Percentiles rank a stretch among this genome's conserved stretches.
Evolutionary conservation across 371 early-diverging fungal genomes (phyloP).

Genomic region (Lichtheimia ornata): DNA sequence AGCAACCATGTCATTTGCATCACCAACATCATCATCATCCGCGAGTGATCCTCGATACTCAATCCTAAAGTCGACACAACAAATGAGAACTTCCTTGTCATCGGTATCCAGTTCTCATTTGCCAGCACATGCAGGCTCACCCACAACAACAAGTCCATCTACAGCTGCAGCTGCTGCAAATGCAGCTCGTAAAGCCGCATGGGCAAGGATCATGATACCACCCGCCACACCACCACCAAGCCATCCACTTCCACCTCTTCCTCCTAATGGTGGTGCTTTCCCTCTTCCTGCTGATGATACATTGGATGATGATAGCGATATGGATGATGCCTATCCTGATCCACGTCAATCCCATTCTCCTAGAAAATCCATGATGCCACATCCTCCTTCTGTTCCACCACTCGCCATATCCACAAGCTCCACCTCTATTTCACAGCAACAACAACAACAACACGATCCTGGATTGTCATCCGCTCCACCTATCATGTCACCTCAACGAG

Average conservation of each 20-base stretch:
- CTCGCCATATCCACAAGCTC: slow-evolving; percentile 10
- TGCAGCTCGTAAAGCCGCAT: slow-evolving; percentile 10
- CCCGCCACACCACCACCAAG: slow-evolving; percentile 17
- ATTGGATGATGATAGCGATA: neutral
- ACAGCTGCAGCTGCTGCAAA: slow-evolving; percentile 8
- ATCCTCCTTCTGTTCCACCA: slow-evolving; percentile 9
- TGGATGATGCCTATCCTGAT: neutral
- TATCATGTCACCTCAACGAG: slow-evolving; percentile 5
- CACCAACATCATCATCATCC: neutral
- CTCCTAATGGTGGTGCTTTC: neutral
- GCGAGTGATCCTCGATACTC: neutral
- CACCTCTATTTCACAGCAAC: slow-evolving; percentile 8
- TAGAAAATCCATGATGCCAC: neutral
- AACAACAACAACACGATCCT: neutral
- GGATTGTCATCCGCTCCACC: slow-evolving; percentile 4
- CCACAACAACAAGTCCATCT: neutral
- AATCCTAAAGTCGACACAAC: neutral
- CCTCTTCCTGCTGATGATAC: too few relatives aligned
- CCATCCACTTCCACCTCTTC: slow-evolving; percentile 14
- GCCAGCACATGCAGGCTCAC: neutral
- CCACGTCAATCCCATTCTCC: slow-evolving; percentile 6
- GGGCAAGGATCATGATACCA: slow-evolving; percentile 7
- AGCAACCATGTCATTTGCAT: slow-evolving; percentile 4
- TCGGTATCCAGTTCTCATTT: neutral
- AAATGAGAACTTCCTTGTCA: neutral